Conservation (phyloP, 352 stramenopile genomes). For the Phytophthora macrochlamydospora region DNA sequence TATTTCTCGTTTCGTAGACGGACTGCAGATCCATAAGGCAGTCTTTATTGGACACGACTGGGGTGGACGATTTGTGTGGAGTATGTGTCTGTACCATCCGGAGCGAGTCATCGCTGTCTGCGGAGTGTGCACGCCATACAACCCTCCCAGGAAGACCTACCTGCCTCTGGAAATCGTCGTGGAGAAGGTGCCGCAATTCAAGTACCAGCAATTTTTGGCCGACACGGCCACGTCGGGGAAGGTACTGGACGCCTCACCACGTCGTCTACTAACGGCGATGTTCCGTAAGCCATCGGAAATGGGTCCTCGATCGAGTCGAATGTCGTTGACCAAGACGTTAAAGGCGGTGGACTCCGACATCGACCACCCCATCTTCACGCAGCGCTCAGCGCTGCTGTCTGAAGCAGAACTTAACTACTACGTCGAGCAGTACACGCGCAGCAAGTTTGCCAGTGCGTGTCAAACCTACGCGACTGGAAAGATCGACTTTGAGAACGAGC, state of each 20-base stretch:
- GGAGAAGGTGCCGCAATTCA: constrained; percentile 40
- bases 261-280: constrained; percentile 41
- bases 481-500: constrained; percentile 52
- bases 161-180: constrained; percentile 36
- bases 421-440: constrained; percentile 40
- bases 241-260: constrained; percentile 38
- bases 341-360: constrained; percentile 29
- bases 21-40: constrained; percentile 48
- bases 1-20: constrained; percentile 30
- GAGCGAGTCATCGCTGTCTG: constrained; percentile 59
- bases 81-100: constrained; percentile 61
- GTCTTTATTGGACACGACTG: constrained; percentile 76
- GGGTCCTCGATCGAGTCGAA: constrained; percentile 1
- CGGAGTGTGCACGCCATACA: constrained; percentile 64
- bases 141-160: constrained; percentile 36
- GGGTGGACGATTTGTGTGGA: constrained; percentile 56
- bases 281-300: constrained; percentile 42
- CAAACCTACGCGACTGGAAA: constrained; percentile 48
- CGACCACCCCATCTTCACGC: constrained; percentile 36
- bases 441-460: constrained; percentile 41
- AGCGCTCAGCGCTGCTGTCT: constrained; percentile 43
- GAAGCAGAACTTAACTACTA: constrained; percentile 59
- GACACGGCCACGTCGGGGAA: constrained; percentile 37
- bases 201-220: constrained; percentile 49
- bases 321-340: constrained; percentile 39